Evolutionary conservation across 2,329 filamentous ascomycete genomes (phyloP).

Genomic region (Rasamsonia emersonii): DNA sequence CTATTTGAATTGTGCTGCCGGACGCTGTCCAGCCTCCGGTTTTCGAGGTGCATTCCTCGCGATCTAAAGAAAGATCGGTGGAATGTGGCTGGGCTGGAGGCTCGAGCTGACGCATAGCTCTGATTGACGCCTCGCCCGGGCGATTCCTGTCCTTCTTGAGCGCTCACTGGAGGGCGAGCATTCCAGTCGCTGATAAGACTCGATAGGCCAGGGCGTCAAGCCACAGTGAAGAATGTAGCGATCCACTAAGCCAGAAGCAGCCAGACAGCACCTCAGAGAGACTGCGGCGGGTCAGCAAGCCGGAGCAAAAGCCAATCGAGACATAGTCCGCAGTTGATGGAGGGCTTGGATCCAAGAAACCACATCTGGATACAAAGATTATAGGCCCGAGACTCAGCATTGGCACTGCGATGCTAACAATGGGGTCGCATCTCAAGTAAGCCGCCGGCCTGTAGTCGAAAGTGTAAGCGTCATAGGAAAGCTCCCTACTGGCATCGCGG

Average conservation of each 20-base stretch:
- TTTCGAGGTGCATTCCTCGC: conserved; percentile 28
- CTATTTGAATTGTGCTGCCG: conserved; percentile 29
- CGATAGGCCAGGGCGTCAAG: conserved; percentile 7
- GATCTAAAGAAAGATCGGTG: conserved; percentile 21
- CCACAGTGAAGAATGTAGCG: conserved; percentile 27
- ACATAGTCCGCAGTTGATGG: not conserved
- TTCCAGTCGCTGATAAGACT: conserved; percentile 15
- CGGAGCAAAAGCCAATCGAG: conserved; percentile 10
- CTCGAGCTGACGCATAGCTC: conserved; percentile 4
- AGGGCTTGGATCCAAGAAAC: conserved; percentile 10
- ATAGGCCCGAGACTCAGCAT: too few relatives aligned
- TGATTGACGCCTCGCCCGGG: conserved; percentile 6
- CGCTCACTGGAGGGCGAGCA: conserved; percentile 17
- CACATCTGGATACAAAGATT: too few relatives aligned
- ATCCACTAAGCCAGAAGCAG: conserved; percentile 28
- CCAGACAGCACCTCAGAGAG: conserved; percentile 15
- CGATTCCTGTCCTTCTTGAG: conserved; percentile 12
- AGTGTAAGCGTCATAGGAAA: too few relatives aligned
- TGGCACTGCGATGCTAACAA: too few relatives aligned
- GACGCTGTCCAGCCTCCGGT: conserved; percentile 24
- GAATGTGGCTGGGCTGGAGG: conserved; percentile 19
- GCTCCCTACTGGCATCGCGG: too few relatives aligned
- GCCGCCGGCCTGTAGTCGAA: too few relatives aligned
- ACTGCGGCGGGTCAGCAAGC: conserved; percentile 16
- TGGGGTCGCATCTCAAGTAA: too few relatives aligned